Conservation (phyloP, 2,329 filamentous ascomycete species). For the Proliferodiscus dingleyae region DNA sequence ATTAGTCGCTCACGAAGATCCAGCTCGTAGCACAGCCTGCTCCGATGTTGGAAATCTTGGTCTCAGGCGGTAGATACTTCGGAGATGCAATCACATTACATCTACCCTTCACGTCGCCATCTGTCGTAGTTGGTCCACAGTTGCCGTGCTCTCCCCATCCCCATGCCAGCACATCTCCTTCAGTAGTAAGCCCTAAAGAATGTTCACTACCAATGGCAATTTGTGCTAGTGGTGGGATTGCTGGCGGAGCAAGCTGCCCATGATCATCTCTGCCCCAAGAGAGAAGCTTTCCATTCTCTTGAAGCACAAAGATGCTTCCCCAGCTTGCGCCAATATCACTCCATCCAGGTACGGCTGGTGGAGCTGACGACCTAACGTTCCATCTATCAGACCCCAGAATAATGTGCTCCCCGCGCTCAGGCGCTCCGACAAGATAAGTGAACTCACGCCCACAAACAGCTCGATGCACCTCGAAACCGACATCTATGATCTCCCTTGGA, state of each 20-base stretch:
- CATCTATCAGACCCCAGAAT: slow-evolving; percentile 76
- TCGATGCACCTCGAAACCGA: slow-evolving; percentile 57
- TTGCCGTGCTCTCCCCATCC: slow-evolving; percentile 99
- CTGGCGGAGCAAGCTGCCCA: slow-evolving; percentile 66
- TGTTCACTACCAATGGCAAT: slow-evolving; percentile 92
- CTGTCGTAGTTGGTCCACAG: slow-evolving; percentile 65
- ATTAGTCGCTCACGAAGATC: slow-evolving; percentile 47
- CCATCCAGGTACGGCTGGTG: slow-evolving; percentile 52
- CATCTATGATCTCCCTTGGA: slow-evolving; percentile 56
- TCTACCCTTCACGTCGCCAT: slow-evolving; percentile 62
- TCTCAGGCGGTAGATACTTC: slow-evolving; percentile 46
- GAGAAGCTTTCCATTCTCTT: slow-evolving; percentile 52
- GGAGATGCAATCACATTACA: slow-evolving; percentile 63
- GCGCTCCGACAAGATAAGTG: slow-evolving; percentile 62
- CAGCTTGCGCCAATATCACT: slow-evolving; percentile 71
- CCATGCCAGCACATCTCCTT: slow-evolving; percentile 72
- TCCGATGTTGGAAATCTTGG: slow-evolving; percentile 57
- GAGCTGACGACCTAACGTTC: slow-evolving; percentile 55
- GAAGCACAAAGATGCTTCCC: slow-evolving; percentile 73
- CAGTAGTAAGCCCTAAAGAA: slow-evolving; percentile 63
- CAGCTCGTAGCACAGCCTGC: slow-evolving; percentile 92
- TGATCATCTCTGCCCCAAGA: slow-evolving; percentile 85
- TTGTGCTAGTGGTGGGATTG: slow-evolving; percentile 51
- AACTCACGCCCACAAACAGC: slow-evolving; percentile 82
- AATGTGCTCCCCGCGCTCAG: slow-evolving; percentile 52